These are phyloP conservation scores for Cubamyces lactineus DNA, from an alignment of 768 basidiomycete genomes.

Conservation along the genomic window DNA sequence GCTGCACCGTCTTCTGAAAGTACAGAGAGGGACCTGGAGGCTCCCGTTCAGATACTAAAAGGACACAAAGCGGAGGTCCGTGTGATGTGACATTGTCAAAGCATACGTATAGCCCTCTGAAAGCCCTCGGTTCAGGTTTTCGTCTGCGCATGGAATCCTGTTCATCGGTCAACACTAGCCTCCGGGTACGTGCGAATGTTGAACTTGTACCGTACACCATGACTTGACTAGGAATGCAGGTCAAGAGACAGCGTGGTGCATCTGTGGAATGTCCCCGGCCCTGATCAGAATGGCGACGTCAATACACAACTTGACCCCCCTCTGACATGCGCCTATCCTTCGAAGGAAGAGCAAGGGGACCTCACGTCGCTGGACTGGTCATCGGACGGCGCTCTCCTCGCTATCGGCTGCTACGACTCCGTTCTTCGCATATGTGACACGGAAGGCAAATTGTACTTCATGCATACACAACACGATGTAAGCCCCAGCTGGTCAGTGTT, in stretches of 20 bases:
- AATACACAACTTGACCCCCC: slow-evolving; percentile 9
- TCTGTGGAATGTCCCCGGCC: slow-evolving; percentile 65
- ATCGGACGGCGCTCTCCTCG: slow-evolving; percentile 68
- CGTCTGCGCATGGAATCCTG: slow-evolving; percentile 80
- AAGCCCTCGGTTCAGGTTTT: slow-evolving; percentile 61
- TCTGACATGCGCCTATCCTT: slow-evolving; percentile 51
- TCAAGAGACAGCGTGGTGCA: slow-evolving; percentile 79
- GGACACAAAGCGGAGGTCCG: slow-evolving; percentile 49
- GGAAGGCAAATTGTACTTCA: slow-evolving; percentile 64
- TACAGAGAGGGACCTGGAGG: not conserved
- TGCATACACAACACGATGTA: slow-evolving; percentile 68
- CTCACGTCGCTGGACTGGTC: slow-evolving; percentile 82
- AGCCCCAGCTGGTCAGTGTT: slow-evolving; percentile 15
- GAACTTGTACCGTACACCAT: not conserved
- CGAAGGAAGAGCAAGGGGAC: slow-evolving; percentile 55
- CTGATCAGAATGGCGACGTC: slow-evolving; percentile 24
- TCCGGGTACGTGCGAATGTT: slow-evolving; percentile 58
- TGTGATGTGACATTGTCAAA: not conserved
- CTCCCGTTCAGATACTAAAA: slow-evolving; percentile 17
- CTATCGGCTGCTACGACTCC: slow-evolving; percentile 78
- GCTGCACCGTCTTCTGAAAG: not conserved
- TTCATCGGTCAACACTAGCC: slow-evolving; percentile 58
- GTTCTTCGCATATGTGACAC: slow-evolving; percentile 68
- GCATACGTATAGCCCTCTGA: not conserved
- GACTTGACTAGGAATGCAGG: slow-evolving; percentile 30